Conservation (phyloP, 352 stramenopile genomes). For the Pythium pectinolyticum region DNA sequence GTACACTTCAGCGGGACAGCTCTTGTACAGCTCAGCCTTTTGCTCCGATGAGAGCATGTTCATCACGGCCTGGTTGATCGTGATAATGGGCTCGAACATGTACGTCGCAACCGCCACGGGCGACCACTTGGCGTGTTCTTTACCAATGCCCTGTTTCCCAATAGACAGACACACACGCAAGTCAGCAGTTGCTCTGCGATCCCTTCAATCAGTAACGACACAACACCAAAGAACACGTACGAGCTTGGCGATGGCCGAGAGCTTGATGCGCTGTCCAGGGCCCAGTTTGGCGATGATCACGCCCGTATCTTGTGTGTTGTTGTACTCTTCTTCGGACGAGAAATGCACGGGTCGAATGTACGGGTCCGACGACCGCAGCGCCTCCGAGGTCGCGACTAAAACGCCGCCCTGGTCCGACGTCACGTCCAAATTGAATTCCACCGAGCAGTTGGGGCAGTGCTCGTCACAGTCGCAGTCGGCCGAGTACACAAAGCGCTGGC, state of each 20-base stretch:
- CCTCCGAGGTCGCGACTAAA: conserved; percentile 71
- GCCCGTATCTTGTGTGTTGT: conserved; percentile 94
- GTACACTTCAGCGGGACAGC: conserved; percentile 93
- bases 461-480: conserved; percentile 93
- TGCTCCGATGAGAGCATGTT: conserved; percentile 93
- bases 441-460: conserved; percentile 95
- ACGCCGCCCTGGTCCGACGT: conserved; percentile 60
- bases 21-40: conserved; percentile 94
- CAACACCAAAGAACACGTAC: conserved; percentile 26
- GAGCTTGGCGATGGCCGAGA: conserved; percentile 93
- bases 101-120: conserved; percentile 95
- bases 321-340: conserved; percentile 87
- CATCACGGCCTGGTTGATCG: conserved; percentile 89
- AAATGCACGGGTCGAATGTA: conserved; percentile 88
- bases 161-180: not conserved
- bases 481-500: conserved; percentile 89
- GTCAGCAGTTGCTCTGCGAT: too few species aligned
- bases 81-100: conserved; percentile 91
- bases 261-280: conserved; percentile 92
- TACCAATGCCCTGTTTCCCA: conserved; percentile 89
- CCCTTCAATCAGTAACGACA: not conserved
- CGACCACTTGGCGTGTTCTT: conserved; percentile 98
- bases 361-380: conserved; percentile 79
- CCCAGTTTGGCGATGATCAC: conserved; percentile 98
- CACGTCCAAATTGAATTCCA: conserved; percentile 97